These are phyloP conservation scores for Rhynchospora pubera DNA, from an alignment of 176 grass and related monocot species.

Conservation along the genomic window DNA sequence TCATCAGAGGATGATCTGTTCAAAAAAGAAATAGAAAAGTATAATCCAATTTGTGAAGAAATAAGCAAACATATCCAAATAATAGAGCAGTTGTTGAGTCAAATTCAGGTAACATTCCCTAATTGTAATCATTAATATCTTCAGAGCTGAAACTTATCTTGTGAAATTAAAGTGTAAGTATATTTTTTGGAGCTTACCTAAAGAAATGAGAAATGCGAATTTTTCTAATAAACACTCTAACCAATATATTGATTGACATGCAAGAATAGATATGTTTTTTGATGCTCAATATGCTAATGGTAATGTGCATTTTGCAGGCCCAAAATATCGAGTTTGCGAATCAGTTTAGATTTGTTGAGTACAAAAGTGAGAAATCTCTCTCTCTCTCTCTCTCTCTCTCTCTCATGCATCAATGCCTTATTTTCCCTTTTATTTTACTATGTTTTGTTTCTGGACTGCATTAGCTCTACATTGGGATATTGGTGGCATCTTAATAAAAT, in stretches of 20 bases:
- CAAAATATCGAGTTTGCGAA: conserved; percentile 18
- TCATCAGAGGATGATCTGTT: conserved; percentile 41
- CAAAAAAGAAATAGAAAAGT: conserved; percentile 38
- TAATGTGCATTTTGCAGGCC: conserved; percentile 8
- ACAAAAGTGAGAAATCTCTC: conserved; percentile 8
- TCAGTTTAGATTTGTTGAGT: conserved; percentile 12
- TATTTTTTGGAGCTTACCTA: not conserved
- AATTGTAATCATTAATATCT: not conserved
- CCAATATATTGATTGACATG: not conserved
- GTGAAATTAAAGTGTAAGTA: not conserved
- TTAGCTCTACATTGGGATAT: not conserved
- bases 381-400: not conserved
- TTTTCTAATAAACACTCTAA: too few relatives aligned
- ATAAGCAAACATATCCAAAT: conserved; percentile 36
- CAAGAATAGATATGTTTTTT: not conserved
- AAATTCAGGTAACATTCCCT: conserved; percentile 30
- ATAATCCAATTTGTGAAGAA: conserved; percentile 43
- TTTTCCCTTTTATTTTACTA: not conserved
- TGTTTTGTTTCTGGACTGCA: not conserved
- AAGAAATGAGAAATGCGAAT: not conserved
- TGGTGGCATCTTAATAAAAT: not conserved
- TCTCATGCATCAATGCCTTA: not conserved
- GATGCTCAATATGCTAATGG: not conserved
- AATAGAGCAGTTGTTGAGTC: conserved; percentile 28
- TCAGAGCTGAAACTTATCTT: not conserved